A percentile compares a stretch with the other conserved stretches of the same genome.
Evolutionary conservation across 306 rosid species (phyloP).

Genomic region (Prunus fruticosa): DNA sequence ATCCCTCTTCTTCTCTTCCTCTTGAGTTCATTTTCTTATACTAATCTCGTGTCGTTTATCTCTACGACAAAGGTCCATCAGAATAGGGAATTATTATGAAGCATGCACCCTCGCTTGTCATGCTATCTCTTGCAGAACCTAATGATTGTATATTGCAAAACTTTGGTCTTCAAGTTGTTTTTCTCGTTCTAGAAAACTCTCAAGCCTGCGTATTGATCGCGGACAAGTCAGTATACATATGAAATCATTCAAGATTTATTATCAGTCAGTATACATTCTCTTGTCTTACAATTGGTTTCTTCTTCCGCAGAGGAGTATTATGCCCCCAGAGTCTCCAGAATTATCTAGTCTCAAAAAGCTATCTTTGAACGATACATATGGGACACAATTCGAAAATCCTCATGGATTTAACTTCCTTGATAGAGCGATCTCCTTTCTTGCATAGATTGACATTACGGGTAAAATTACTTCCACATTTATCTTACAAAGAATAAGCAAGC

Average conservation of each 20-base stretch:
- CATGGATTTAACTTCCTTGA: not conserved
- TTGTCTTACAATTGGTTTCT: not conserved
- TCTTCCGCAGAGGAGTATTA: not conserved
- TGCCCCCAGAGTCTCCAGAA: not conserved
- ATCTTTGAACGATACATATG: not conserved
- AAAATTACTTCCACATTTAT: not conserved
- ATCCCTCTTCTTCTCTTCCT: no score
- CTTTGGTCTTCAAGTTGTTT: not conserved
- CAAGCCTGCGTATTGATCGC: not conserved
- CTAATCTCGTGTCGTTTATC: not conserved
- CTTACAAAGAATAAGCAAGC: no score
- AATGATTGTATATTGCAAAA: not conserved
- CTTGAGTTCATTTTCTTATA: no score
- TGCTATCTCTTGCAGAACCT: not conserved
- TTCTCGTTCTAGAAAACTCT: not conserved
- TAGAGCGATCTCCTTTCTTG: constrained; percentile 1
- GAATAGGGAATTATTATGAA: not conserved
- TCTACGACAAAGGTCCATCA: not conserved
- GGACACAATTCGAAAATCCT: not conserved
- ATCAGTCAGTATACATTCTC: not conserved
- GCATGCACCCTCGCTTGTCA: constrained; percentile 1
- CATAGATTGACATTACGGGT: not conserved
- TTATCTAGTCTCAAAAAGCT: not conserved
- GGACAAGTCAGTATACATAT: not conserved
- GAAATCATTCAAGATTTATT: not conserved